Evolutionary conservation across 805 yeast genomes (phyloP), one percentile per base, ranked within the genome.

Genomic region (Zygosaccharomyces kombuchaensis): DNA sequence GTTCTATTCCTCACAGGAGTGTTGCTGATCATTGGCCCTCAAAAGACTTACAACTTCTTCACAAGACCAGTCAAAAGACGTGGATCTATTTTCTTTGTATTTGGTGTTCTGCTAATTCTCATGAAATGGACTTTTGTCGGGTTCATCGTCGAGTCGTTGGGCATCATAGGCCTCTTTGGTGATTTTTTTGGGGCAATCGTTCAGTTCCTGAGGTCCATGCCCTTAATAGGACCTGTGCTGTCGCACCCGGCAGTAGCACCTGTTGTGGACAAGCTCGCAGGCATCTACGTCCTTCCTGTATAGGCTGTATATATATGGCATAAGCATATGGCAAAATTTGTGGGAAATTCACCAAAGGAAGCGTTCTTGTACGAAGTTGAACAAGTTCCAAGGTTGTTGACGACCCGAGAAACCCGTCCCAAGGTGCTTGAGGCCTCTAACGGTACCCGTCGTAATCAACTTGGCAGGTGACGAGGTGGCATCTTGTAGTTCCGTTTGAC

Each of bases 171-270:
- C 6, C 71, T 91, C 30, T 91, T 93, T 68, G 99, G 89, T 30
- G 98, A 93, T 67, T 90, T 93, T 66, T 86, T 91, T 59, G 88
- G 95, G 21, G 87, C 95, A 9, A 81, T 93, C 37, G 78, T 91
- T 9, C 84, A 87, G 54, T 91, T 93, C 60, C 73, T 91, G 58
- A 76, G 97, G 64, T 84, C 95, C 5, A 66, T 91, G 56, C 99
- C 99, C 2, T 63, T 85, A 48, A 81, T 93, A 50, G 98, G 98
- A 0, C 90, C 95, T 21, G 47, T 89, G 5, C 74, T 93, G 44
- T 81, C 89, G 29, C 80, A 84, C 60, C 97, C 98, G 1, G 66
- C 69, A 6, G 67, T 93, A 25, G 96, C 96, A 4, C 98, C 98
- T 13, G 72, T 68, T 21, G 63, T 80, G 35, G 88, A 80, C 60